Percentiles rank a stretch among this genome's conserved stretches.
Conservation (phyloP, 1,284 basidiomycete species). For the Porogramme epimiltina region DNA sequence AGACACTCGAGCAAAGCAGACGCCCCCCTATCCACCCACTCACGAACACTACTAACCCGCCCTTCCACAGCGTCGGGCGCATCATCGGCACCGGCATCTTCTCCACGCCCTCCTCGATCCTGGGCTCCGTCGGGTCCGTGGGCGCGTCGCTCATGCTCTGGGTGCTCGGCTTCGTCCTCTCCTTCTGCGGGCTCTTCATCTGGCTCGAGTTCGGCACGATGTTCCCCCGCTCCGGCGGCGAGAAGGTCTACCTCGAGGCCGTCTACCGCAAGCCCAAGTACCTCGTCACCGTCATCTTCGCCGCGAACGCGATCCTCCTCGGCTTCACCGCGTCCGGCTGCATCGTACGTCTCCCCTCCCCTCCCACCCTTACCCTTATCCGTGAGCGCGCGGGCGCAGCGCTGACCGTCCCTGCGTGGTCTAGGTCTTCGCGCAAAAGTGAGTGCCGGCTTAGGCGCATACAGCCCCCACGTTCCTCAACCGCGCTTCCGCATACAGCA, state of each 20-base stretch:
- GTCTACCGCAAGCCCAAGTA: constrained; percentile 66
- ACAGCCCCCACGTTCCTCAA: not conserved
- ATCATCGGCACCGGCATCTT: constrained; percentile 68
- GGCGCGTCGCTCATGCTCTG: constrained; percentile 70
- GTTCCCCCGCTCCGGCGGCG: constrained; percentile 55
- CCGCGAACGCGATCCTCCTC: constrained; percentile 59
- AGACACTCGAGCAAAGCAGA: too few relatives aligned
- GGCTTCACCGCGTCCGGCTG: constrained; percentile 62
- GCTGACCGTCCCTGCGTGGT: not conserved
- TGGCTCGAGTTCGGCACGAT: constrained; percentile 77
- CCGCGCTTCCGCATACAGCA: constrained; percentile 33
- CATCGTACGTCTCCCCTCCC: constrained; percentile 41
- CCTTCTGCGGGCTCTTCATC: constrained; percentile 64
- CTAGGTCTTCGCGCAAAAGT: constrained; percentile 33
- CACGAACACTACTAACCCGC: not conserved
- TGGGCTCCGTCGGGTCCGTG: constrained; percentile 63
- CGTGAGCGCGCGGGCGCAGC: not conserved
- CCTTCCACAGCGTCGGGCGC: constrained; percentile 42
- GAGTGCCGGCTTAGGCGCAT: not conserved
- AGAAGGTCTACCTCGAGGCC: constrained; percentile 78
- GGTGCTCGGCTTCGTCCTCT: constrained; percentile 67
- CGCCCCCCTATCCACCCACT: too few relatives aligned
- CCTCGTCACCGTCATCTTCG: constrained; percentile 60
- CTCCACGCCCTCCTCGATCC: constrained; percentile 62
- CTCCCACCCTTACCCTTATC: not conserved